Percentiles rank a stretch among this genome's conserved stretches.
Evolutionary conservation across 805 yeast genomes (phyloP).

Genomic region (Kazachstania viticola): DNA sequence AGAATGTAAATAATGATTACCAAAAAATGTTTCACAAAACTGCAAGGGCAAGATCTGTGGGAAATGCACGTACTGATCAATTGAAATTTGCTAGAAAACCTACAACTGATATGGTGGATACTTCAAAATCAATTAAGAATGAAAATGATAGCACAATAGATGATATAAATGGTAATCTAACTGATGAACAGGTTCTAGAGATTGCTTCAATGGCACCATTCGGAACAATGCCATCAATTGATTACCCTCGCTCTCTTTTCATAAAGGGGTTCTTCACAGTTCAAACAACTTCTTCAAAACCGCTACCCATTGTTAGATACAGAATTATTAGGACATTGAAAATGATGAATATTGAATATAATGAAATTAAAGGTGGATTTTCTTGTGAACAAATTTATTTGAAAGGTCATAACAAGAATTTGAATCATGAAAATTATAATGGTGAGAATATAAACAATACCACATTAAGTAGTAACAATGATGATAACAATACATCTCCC

Average conservation of each 20-base stretch:
- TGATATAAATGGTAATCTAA: constrained; percentile 7
- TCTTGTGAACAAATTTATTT: no score
- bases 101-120: constrained; percentile 15
- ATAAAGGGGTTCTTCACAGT: constrained; percentile 89
- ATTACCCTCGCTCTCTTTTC: constrained; percentile 79
- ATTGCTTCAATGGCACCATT: constrained; percentile 46
- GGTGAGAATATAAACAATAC: no score
- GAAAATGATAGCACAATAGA: constrained; percentile 24
- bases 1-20: not conserved
- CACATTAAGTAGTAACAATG: not conserved
- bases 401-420: no score
- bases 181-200: constrained; percentile 37
- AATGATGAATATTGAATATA: constrained; percentile 62
- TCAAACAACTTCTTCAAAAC: constrained; percentile 88
- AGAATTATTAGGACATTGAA: constrained; percentile 68
- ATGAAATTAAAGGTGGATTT: constrained; percentile 93
- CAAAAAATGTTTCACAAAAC: not conserved
- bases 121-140: constrained; percentile 20
- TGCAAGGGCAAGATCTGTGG: constrained; percentile 60
- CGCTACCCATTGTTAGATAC: constrained; percentile 75
- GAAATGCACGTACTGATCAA: constrained; percentile 54
- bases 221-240: constrained; percentile 85
- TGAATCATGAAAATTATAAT: no score
- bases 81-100: constrained; percentile 27
- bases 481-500: constrained; percentile 23